These are phyloP conservation scores for Nematocida homosporus DNA, from an alignment of 371 early-diverging fungal genomes.

Conservation along the genomic window DNA sequence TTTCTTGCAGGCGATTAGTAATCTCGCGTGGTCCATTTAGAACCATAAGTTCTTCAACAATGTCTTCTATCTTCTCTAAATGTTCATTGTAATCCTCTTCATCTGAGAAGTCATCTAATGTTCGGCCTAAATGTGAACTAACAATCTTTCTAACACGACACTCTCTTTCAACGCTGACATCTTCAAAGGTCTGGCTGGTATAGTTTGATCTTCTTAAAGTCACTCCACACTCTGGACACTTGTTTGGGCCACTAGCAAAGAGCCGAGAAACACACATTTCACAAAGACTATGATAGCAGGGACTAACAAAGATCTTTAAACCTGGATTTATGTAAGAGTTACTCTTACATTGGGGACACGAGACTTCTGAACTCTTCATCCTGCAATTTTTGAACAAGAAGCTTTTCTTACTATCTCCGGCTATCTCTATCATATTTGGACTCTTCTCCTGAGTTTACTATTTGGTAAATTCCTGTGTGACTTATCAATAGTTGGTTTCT, in stretches of 20 bases:
- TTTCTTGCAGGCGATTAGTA: constrained; percentile 54
- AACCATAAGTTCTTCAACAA: constrained; percentile 59
- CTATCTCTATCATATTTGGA: neutral
- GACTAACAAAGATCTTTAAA: constrained; percentile 82
- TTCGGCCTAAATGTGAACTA: constrained; percentile 38
- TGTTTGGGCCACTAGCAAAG: constrained; percentile 64
- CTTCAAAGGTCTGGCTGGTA: constrained; percentile 68
- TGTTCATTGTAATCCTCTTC: constrained; percentile 66
- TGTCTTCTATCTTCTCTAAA: constrained; percentile 65
- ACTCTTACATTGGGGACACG: constrained; percentile 87
- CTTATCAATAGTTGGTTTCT: no score
- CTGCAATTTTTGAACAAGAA: neutral
- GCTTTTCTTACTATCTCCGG: no score
- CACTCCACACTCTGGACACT: constrained; percentile 68
- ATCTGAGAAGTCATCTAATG: constrained; percentile 57
- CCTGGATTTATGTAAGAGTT: constrained; percentile 84
- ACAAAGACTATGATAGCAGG: constrained; percentile 93
- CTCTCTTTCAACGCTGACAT: constrained; percentile 68
- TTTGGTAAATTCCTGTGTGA: no score
- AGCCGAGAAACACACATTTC: constrained; percentile 65
- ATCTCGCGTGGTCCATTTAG: constrained; percentile 60
- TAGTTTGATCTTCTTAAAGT: constrained; percentile 66
- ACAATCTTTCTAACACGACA: constrained; percentile 66
- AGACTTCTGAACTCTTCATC: constrained; percentile 50
- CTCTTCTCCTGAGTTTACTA: neutral